These are phyloP conservation scores for Thielaviopsis euricoi DNA, from an alignment of 2,329 filamentous ascomycete species.

Conservation along the genomic window DNA sequence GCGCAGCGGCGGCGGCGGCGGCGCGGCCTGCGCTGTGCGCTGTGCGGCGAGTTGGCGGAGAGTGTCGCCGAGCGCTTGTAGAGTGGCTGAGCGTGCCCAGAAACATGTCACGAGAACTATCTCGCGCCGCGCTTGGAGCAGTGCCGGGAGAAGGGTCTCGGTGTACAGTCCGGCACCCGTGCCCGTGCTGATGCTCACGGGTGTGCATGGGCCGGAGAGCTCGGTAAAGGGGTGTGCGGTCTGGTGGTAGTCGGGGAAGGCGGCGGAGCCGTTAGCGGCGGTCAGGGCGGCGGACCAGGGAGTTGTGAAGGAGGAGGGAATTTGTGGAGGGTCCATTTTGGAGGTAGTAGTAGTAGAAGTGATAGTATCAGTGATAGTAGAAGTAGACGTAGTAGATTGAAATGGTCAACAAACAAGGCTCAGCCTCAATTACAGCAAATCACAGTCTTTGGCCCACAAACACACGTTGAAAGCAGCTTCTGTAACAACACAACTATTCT, in stretches of 20 bases:
- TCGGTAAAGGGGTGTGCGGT: constrained; percentile 21
- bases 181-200: constrained; percentile 34
- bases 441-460: no score
- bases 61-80: constrained; percentile 38
- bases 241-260: constrained; percentile 33
- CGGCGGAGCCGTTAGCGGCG: constrained; percentile 19
- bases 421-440: no score
- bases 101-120: constrained; percentile 70
- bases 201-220: constrained; percentile 32
- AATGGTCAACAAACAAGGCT: no score
- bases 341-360: no score
- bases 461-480: no score
- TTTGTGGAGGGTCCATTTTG: background rate
- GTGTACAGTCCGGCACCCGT: constrained; percentile 41
- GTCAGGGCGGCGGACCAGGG: constrained; percentile 5
- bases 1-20: constrained; percentile 24
- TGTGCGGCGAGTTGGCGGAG: constrained; percentile 42
- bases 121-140: constrained; percentile 43
- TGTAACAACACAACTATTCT: no score
- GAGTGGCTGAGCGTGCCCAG: constrained; percentile 52
- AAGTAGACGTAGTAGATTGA: no score
- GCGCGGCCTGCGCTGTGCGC: constrained; percentile 21
- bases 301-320: constrained; percentile 3
- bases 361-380: background rate
- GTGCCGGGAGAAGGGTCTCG: constrained; percentile 39